Evolutionary conservation across 2,329 filamentous ascomycete species (phyloP), one percentile per base, ranked within the genome.

Genomic region (Calonectria fujianensis): DNA sequence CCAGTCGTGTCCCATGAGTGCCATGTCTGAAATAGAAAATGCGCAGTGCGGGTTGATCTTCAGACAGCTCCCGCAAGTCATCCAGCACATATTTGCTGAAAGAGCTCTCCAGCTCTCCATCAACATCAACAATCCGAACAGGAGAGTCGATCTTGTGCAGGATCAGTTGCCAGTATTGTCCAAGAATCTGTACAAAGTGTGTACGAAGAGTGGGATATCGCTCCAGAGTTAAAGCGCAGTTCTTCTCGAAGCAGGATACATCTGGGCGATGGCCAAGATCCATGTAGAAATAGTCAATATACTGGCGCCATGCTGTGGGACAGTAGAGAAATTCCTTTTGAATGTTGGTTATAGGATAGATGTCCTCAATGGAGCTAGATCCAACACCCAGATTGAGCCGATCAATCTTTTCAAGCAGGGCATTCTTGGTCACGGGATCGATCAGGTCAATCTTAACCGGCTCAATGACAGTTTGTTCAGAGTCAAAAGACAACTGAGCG

Each of bases 231-330:
- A 16, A n/a, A 61, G 18, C 13, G 18, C 54, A 61, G 54, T 2
- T 27, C 14, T 61, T 39, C 54, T 61, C 18, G 11, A 61, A 61
- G 2, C 32, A 32, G 10, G 32, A 32, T 32, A 32, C 6, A 32
- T 32, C 32, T 32, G 10, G 32, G 32, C 32, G 32, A 32, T 32
- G 32, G 10, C 27, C 32, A 10, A 61, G 5, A 27, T 61, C 54
- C n/a, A 61, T 61, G n/a, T 61, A 61, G 6, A 39, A 61, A 39
- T 39, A 61, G 54, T 61, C 54, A 16, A 61, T 61, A 3, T 61
- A 61, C 24, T 61, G 54, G 14, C 54, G 32, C 54, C 54, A 61
- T 6, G 54, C 54, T 6, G 32, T 39, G 32, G 54, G 13, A 10
- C 32, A 39, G 6, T 39, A 61, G 3, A 61, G 32, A 7, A 61